A percentile compares a stretch with the other conserved stretches of the same genome.
These are phyloP conservation scores for Xenosphaeropsis pyriputrescens DNA, from an alignment of 2,329 filamentous ascomycete species.

Conservation along the genomic window DNA sequence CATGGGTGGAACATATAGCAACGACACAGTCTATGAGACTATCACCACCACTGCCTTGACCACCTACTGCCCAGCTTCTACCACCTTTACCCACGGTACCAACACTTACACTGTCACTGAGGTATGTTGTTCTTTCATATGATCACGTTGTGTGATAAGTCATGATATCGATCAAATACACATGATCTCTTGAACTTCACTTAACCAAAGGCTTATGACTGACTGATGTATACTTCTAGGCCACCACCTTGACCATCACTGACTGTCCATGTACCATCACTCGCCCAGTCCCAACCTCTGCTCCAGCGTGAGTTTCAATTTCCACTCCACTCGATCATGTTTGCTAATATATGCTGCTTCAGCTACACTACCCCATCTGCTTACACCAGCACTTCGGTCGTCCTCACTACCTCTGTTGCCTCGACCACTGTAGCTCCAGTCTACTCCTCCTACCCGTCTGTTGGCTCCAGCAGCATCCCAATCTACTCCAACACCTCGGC, in stretches of 20 bases:
- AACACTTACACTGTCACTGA: slow-evolving; percentile 31
- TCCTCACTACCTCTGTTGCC: not conserved
- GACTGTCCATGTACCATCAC: slow-evolving; percentile 24
- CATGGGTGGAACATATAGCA: slow-evolving; percentile 1
- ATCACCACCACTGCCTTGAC: slow-evolving; percentile 27
- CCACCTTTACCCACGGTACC: slow-evolving; percentile 24
- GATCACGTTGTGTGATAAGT: too few relatives aligned
- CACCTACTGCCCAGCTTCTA: slow-evolving; percentile 33
- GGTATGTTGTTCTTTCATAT: too few relatives aligned
- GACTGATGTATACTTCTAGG: slow-evolving; percentile 5
- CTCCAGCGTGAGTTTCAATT: slow-evolving; percentile 9
- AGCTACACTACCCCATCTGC: slow-evolving; percentile 2
- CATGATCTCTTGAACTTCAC: too few relatives aligned
- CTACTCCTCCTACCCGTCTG: too few relatives aligned
- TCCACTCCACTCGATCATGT: too few relatives aligned
- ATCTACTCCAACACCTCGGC: not conserved
- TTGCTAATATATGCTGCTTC: too few relatives aligned
- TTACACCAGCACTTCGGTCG: not conserved
- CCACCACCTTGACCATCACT: slow-evolving; percentile 28
- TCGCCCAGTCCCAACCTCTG: slow-evolving; percentile 24
- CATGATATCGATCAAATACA: too few relatives aligned
- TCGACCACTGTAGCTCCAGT: not conserved
- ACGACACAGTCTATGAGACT: slow-evolving; percentile 18
- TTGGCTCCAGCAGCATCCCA: too few relatives aligned
- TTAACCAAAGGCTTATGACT: too few relatives aligned